Percentiles rank a stretch among this genome's conserved stretches.
Conservation (phyloP, 345 rosid species). For the Ceriops zippeliana region DNA sequence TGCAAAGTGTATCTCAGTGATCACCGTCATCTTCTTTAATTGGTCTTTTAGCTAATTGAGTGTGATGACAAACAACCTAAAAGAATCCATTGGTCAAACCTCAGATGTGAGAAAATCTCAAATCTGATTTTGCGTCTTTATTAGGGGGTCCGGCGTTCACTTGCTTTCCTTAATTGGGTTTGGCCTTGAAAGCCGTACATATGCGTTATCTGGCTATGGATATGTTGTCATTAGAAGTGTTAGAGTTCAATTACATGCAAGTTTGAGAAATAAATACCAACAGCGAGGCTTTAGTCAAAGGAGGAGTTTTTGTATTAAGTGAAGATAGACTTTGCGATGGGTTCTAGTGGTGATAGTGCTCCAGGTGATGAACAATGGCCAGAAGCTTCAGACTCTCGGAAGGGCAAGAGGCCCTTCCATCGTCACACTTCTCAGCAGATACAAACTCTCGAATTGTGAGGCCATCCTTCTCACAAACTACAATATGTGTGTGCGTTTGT, state of each 20-base stretch:
- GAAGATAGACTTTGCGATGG: slow-evolving; percentile 23
- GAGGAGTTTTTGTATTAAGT: not conserved
- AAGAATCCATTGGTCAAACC: slow-evolving; percentile 8
- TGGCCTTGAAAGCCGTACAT: not conserved
- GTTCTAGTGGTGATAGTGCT: slow-evolving; percentile 27
- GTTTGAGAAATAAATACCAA: not conserved
- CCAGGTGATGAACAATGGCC: slow-evolving; percentile 36
- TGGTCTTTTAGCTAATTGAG: not conserved
- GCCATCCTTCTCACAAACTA: not conserved
- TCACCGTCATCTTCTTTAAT: not conserved
- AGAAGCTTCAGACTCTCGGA: slow-evolving; percentile 11
- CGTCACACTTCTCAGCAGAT: slow-evolving; percentile 58
- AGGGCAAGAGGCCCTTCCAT: slow-evolving; percentile 31
- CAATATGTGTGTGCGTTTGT: no score
- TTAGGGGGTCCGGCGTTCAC: slow-evolving; percentile 16
- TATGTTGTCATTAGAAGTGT: not conserved
- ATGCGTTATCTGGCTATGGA: slow-evolving; percentile 3
- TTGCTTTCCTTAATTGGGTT: slow-evolving; percentile 13
- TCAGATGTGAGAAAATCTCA: slow-evolving; percentile 1
- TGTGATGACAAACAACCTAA: not conserved
- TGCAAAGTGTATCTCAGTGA: no score
- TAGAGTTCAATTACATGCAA: not conserved
- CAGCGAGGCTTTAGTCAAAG: not conserved
- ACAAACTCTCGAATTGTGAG: slow-evolving; percentile 53
- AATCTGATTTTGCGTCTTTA: slow-evolving; percentile 13